phyloP scores from a whole-genome alignment of 305 asterid species.

The Solanum hybrid region DNA sequence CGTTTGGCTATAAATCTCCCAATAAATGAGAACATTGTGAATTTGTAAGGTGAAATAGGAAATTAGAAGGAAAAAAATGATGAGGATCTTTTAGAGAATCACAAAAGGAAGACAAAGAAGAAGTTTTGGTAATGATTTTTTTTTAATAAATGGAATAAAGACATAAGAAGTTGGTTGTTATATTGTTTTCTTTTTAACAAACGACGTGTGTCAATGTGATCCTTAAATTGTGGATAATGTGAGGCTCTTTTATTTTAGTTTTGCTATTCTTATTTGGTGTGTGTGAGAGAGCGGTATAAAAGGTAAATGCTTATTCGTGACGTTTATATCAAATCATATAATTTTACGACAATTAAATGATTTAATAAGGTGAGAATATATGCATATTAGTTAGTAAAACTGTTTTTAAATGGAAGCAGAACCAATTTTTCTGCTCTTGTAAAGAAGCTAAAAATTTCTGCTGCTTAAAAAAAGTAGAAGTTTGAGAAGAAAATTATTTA shows the following conservation, averaged over 20 bases:
- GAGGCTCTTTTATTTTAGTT: not conserved
- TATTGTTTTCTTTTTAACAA: not conserved
- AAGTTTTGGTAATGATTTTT: not conserved
- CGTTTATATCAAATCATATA: not conserved
- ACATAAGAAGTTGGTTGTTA: not conserved
- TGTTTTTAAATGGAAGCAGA: too few relatives aligned
- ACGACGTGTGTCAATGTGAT: not conserved
- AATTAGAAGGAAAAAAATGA: not conserved
- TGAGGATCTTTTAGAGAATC: not conserved
- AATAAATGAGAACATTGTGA: not conserved
- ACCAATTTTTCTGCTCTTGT: too few relatives aligned
- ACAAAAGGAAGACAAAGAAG: not conserved
- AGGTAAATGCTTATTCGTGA: not conserved
- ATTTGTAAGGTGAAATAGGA: not conserved
- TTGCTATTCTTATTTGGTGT: not conserved
- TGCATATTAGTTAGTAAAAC: not conserved
- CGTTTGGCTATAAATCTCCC: conserved; percentile 8
- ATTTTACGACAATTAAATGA: not conserved
- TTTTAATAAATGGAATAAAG: not conserved
- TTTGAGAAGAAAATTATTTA: too few relatives aligned
- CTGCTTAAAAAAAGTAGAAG: too few relatives aligned
- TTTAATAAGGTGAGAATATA: not conserved
- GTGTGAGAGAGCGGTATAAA: not conserved
- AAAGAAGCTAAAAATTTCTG: too few relatives aligned
- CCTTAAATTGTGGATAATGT: not conserved